Conservation (phyloP, 768 basidiomycete genomes). For the Hydnum rufescens region DNA sequence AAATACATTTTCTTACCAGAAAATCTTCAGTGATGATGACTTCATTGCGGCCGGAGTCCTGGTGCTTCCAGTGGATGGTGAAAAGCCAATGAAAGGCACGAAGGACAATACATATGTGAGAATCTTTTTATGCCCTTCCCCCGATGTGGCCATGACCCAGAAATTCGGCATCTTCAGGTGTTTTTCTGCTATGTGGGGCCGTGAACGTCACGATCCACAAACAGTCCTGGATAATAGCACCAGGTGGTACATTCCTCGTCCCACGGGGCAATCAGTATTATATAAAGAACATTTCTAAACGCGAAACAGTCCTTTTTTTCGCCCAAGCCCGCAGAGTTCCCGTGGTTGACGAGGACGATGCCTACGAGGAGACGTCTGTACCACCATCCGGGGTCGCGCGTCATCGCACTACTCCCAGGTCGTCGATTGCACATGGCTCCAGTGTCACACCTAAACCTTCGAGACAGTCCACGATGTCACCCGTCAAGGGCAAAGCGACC, state of each 20-base stretch:
- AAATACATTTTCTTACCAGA: constrained; percentile 80
- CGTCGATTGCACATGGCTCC: no score
- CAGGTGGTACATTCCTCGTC: constrained; percentile 76
- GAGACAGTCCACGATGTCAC: no score
- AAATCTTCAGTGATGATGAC: constrained; percentile 76
- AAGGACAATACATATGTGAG: constrained; percentile 88
- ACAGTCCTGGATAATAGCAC: constrained; percentile 52
- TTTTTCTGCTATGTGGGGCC: constrained; percentile 72
- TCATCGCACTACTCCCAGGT: no score
- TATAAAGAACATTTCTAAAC: constrained; percentile 69
- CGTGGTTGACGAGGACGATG: no score
- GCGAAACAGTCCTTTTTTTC: constrained; percentile 75
- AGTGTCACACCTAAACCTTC: no score
- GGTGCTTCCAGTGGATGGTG: constrained; percentile 52
- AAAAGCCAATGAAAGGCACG: constrained; percentile 71
- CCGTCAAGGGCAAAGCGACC: no score
- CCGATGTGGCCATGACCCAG: no score
- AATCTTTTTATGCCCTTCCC: no score
- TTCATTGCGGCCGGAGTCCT: constrained; percentile 85
- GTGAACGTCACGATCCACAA: constrained; percentile 72
- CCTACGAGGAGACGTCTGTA: no score
- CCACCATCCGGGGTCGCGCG: no score
- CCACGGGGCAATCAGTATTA: constrained; percentile 85
- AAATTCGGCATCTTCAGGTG: constrained; percentile 31
- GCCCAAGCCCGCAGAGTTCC: constrained; percentile 82